Evolutionary conservation across 345 rosid species (phyloP).

Genomic region (Dovyalis caffra): DNA sequence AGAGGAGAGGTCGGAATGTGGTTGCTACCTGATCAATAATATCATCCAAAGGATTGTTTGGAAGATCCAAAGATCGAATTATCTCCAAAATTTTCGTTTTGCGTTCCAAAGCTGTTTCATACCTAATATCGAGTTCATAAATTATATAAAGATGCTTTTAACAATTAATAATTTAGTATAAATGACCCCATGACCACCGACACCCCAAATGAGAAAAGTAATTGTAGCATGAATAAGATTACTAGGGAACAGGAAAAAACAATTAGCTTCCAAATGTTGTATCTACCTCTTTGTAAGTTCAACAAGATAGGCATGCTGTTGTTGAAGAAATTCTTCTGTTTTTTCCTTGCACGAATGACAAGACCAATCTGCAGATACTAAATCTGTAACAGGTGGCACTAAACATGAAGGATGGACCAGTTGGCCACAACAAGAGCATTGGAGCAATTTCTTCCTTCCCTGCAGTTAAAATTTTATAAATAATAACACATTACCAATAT

Average conservation of each 20-base stretch:
- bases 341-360: slow-evolving; percentile 95
- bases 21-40: slow-evolving; percentile 80
- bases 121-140: slow-evolving; percentile 46
- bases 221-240: not conserved
- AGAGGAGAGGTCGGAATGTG: not conserved
- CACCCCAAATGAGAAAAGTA: slow-evolving; percentile 1
- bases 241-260: not conserved
- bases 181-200: slow-evolving; percentile 1
- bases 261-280: slow-evolving; percentile 6
- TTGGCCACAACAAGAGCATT: slow-evolving; percentile 90
- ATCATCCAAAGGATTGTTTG: slow-evolving; percentile 97
- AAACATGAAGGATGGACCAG: slow-evolving; percentile 84
- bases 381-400: slow-evolving; percentile 75
- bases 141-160: slow-evolving; percentile 9
- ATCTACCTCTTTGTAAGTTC: slow-evolving; percentile 73
- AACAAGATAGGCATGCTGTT: slow-evolving; percentile 57
- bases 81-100: slow-evolving; percentile 85
- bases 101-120: slow-evolving; percentile 81
- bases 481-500: slow-evolving; percentile 7
- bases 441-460: slow-evolving; percentile 94
- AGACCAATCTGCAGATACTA: slow-evolving; percentile 74
- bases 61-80: slow-evolving; percentile 84
- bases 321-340: slow-evolving; percentile 88
- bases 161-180: slow-evolving; percentile 7
- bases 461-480: slow-evolving; percentile 31